Conservation (phyloP, 306 rosid species). For the Trifolium fragiferum region DNA sequence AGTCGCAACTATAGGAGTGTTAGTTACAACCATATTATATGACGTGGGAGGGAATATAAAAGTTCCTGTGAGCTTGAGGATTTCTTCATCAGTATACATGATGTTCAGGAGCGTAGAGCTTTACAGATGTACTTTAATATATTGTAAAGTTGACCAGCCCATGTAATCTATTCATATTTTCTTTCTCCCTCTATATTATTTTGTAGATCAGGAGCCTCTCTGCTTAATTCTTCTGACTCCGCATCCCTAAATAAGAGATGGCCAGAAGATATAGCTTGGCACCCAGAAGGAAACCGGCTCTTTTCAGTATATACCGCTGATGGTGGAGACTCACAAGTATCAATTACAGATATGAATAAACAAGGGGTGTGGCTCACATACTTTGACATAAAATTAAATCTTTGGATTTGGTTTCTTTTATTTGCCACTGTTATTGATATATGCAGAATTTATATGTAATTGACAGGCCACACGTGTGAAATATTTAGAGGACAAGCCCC, state of each 20-base stretch:
- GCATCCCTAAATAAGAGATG: conserved; percentile 79
- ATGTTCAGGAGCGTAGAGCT: conserved; percentile 12
- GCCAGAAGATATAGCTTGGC: conserved; percentile 97
- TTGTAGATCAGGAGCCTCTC: conserved; percentile 82
- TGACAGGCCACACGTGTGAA: conserved; percentile 74
- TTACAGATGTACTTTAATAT: conserved; percentile 20
- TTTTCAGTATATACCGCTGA: conserved; percentile 90
- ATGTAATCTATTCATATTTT: conserved; percentile 28
- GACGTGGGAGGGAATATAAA: background rate
- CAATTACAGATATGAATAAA: conserved; percentile 66
- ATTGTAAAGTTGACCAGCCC: conserved; percentile 10
- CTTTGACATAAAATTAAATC: conserved; percentile 26
- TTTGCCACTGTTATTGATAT: conserved; percentile 24
- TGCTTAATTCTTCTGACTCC: conserved; percentile 72
- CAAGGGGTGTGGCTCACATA: conserved; percentile 66
- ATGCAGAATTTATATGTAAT: conserved; percentile 42
- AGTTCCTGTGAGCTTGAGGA: background rate
- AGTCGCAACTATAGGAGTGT: too few species aligned
- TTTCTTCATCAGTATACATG: conserved; percentile 12
- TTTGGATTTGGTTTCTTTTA: conserved; percentile 35
- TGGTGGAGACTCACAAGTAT: conserved; percentile 83
- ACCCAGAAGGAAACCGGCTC: conserved; percentile 77
- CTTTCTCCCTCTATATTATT: conserved; percentile 30
- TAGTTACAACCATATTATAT: background rate
- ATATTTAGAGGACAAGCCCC: conserved; percentile 86